These are phyloP conservation scores for Mortierella sp. DNA, from an alignment of 371 early-diverging fungal species.

Conservation along the genomic window DNA sequence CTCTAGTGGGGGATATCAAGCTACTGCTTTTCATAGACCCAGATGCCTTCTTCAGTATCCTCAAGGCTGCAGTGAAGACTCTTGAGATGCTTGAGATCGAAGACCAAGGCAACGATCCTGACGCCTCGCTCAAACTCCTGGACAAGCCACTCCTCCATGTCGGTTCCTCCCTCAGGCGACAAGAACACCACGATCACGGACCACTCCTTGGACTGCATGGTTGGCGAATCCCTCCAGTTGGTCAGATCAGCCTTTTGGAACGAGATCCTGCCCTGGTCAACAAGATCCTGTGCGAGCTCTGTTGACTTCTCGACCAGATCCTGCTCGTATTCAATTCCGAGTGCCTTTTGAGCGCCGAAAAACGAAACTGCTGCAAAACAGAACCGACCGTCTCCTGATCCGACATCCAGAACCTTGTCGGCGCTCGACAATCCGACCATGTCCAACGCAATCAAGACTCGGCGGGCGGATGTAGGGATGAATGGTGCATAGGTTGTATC, in stretches of 20 bases:
- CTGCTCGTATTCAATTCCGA: constrained; percentile 71
- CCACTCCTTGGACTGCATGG: constrained; percentile 59
- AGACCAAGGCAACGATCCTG: constrained; percentile 69
- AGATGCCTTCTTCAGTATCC: constrained; percentile 70
- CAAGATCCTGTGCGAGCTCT: constrained; percentile 53
- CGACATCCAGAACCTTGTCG: constrained; percentile 73
- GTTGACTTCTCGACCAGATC: constrained; percentile 63
- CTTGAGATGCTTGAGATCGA: constrained; percentile 69
- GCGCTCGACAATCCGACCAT: constrained; percentile 62
- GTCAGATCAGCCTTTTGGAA: constrained; percentile 67
- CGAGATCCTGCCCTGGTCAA: constrained; percentile 33
- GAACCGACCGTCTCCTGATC: constrained; percentile 77
- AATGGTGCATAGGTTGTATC: constrained; percentile 73
- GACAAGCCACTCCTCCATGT: constrained; percentile 66
- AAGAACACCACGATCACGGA: constrained; percentile 69
- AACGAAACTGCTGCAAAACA: constrained; percentile 68
- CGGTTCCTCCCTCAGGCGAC: constrained; percentile 71
- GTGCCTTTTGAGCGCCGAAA: constrained; percentile 62
- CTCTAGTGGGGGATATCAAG: background rate
- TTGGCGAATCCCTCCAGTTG: constrained; percentile 53
- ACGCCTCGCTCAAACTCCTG: constrained; percentile 67
- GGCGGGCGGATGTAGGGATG: constrained; percentile 72
- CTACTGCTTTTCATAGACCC: constrained; percentile 59
- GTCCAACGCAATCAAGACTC: constrained; percentile 65
- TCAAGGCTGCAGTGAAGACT: constrained; percentile 59